phyloP scores from a whole-genome alignment of 257 asterid genomes.

The Rhazya stricta region DNA sequence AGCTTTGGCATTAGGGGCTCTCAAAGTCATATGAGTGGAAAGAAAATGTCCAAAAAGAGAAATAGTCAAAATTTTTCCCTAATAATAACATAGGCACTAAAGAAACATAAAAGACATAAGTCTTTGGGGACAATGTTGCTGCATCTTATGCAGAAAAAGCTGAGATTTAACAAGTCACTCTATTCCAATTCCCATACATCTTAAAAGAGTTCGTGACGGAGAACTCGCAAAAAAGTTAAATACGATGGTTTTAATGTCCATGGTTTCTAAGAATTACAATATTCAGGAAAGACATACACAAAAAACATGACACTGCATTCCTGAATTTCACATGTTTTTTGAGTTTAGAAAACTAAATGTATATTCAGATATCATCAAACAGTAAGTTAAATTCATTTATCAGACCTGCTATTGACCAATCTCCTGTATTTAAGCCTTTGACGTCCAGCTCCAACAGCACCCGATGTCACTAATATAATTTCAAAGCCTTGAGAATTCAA shows the following conservation, averaged over 20 bases:
- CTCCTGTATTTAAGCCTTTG: constrained; percentile 54
- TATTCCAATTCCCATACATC: background rate
- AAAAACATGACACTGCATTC: background rate
- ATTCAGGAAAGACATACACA: constrained; percentile 1
- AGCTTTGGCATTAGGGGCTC: background rate
- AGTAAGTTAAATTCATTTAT: background rate
- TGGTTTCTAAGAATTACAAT: background rate
- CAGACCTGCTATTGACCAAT: constrained; percentile 59
- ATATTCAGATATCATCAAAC: background rate
- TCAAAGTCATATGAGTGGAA: background rate
- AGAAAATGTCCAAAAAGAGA: background rate
- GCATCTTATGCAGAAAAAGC: background rate
- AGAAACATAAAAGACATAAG: background rate
- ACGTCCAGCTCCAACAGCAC: constrained; percentile 76
- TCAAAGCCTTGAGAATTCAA: constrained; percentile 54
- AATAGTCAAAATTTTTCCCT: background rate
- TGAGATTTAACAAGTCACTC: background rate
- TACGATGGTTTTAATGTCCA: background rate
- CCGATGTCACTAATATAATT: constrained; percentile 57
- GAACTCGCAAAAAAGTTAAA: background rate
- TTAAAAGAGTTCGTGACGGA: background rate
- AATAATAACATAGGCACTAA: background rate
- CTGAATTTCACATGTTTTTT: background rate
- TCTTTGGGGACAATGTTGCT: background rate
- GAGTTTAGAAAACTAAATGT: background rate